Conservation (phyloP, 1,284 basidiomycete species). For the Puccinia novopanici region DNA sequence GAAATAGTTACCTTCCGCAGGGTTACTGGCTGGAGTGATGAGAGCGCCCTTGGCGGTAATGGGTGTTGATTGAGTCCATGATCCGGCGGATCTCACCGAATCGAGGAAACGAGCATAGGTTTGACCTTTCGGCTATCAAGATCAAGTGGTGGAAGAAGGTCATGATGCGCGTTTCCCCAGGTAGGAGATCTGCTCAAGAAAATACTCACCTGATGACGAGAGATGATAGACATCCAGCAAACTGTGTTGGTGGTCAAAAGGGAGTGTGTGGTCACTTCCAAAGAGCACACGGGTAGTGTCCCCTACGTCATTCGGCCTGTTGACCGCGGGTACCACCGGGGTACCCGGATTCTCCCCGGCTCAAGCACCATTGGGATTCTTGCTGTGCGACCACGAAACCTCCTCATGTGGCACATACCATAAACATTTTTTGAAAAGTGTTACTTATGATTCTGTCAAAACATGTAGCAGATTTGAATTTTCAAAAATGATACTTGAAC, state of each 20-base stretch:
- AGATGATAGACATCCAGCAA: constrained; percentile 25
- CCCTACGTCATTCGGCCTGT: too few relatives aligned
- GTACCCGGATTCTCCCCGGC: too few relatives aligned
- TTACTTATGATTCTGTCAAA: too few relatives aligned
- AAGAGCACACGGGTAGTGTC: too few relatives aligned
- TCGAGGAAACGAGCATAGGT: constrained; percentile 45
- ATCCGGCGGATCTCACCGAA: constrained; percentile 22
- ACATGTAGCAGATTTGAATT: too few relatives aligned
- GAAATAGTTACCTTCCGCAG: neutral
- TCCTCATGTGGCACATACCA: too few relatives aligned
- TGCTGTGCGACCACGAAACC: too few relatives aligned
- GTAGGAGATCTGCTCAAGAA: neutral
- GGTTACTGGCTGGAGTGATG: constrained; percentile 3
- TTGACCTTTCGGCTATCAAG: constrained; percentile 28
- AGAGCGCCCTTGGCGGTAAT: constrained; percentile 28
- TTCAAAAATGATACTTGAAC: too few relatives aligned
- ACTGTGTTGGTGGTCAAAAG: neutral
- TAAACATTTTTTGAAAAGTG: too few relatives aligned
- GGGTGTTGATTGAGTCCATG: constrained; percentile 37
- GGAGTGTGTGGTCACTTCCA: neutral
- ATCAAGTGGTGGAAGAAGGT: neutral
- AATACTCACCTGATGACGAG: constrained; percentile 24
- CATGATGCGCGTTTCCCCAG: neutral
- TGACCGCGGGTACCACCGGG: too few relatives aligned
- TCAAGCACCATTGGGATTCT: too few relatives aligned